Conservation (phyloP, 2,329 filamentous ascomycete genomes). For the Fusarium sp. region DNA sequence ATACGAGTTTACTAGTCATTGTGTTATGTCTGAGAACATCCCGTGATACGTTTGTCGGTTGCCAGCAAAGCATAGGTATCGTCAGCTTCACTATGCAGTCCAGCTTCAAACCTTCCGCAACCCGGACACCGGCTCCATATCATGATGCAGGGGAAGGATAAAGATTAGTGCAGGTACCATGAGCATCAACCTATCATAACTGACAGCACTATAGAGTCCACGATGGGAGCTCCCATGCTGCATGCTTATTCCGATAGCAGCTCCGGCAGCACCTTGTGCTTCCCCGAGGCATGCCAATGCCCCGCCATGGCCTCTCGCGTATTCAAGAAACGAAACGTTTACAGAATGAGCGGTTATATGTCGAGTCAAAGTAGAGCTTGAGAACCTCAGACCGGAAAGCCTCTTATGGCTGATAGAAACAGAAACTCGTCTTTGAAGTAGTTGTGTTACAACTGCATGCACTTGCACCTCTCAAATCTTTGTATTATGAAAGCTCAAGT, state of each 20-base stretch:
- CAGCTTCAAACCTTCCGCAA: background rate
- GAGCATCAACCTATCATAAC: slow-evolving; percentile 26
- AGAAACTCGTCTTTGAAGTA: background rate
- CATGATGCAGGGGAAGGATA: slow-evolving; percentile 31
- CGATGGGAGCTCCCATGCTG: slow-evolving; percentile 34
- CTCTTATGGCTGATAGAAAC: background rate
- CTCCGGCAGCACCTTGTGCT: slow-evolving; percentile 41
- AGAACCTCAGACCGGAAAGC: background rate
- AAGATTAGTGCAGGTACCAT: slow-evolving; percentile 42
- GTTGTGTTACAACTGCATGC: background rate
- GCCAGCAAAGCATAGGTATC: background rate
- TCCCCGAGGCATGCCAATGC: slow-evolving; percentile 39
- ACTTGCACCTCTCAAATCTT: background rate
- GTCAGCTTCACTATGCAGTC: background rate
- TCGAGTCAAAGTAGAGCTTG: background rate
- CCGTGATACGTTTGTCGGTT: background rate
- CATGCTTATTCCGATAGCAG: slow-evolving; percentile 39
- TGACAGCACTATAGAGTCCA: slow-evolving; percentile 18
- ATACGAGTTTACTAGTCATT: background rate
- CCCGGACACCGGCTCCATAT: slow-evolving; percentile 25
- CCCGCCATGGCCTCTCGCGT: slow-evolving; percentile 35
- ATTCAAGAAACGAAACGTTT: slow-evolving; percentile 17
- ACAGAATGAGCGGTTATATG: background rate
- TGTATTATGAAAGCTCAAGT: background rate
- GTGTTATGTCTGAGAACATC: background rate